Percentiles rank a stretch among this genome's conserved stretches.
These are phyloP conservation scores for Phytophthora syringae DNA, from an alignment of 352 stramenopile genomes.

Conservation along the genomic window DNA sequence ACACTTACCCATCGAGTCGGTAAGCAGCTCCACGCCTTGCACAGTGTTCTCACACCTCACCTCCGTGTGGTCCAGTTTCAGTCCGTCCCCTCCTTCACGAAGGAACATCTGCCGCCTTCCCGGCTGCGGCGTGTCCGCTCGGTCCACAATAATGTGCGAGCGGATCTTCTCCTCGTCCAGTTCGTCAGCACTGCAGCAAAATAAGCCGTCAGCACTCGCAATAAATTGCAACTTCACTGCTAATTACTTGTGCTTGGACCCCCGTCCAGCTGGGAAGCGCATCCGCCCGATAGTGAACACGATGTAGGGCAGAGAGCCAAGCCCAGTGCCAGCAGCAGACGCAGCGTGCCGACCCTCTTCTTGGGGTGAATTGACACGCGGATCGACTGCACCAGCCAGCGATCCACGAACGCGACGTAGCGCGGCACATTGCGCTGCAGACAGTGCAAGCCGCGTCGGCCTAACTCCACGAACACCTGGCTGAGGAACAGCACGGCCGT, in stretches of 20 bases:
- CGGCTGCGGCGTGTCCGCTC: slow-evolving; percentile 24
- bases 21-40: slow-evolving; percentile 51
- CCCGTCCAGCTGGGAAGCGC: slow-evolving; percentile 28
- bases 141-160: slow-evolving; percentile 69
- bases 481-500: slow-evolving; percentile 50
- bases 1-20: slow-evolving; percentile 60
- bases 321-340: slow-evolving; percentile 46
- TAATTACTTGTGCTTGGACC: too few species aligned
- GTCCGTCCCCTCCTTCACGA: slow-evolving; percentile 53
- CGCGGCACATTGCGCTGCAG: slow-evolving; percentile 54
- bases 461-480: slow-evolving; percentile 59
- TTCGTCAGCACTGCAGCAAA: slow-evolving; percentile 39
- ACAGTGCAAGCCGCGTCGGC: slow-evolving; percentile 45
- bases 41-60: slow-evolving; percentile 64
- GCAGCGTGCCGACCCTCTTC: slow-evolving; percentile 45
- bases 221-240: slow-evolving; percentile 4
- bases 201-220: slow-evolving; percentile 4
- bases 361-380: slow-evolving; percentile 43
- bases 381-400: slow-evolving; percentile 55
- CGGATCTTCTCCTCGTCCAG: slow-evolving; percentile 66
- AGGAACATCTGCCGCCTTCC: slow-evolving; percentile 52
- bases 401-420: slow-evolving; percentile 60
- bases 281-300: slow-evolving; percentile 52
- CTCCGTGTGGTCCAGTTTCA: slow-evolving; percentile 43
- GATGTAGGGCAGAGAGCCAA: slow-evolving; percentile 52